phyloP scores from a whole-genome alignment of 805 yeast species.

The Babjeviella inositovora region DNA sequence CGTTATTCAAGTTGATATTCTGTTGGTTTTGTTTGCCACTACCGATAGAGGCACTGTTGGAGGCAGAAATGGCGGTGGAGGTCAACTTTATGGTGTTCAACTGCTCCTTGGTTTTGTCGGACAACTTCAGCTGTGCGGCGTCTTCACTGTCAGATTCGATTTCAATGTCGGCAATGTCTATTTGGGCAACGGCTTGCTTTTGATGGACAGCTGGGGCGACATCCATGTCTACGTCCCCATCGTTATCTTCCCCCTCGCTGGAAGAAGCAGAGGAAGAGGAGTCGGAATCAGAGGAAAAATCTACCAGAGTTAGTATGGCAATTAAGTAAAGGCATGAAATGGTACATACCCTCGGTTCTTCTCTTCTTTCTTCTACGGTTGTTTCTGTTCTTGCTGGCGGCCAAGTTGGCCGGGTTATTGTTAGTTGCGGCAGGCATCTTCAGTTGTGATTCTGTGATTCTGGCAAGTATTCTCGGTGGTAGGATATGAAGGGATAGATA shows the following conservation, averaged over 20 bases:
- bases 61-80: not conserved
- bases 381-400: conserved; percentile 1
- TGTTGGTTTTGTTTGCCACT: not conserved
- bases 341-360: conserved; percentile 20
- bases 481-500: no score
- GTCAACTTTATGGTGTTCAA: conserved; percentile 1
- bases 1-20: no score
- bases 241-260: conserved; percentile 19
- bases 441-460: no score
- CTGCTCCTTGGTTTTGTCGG: conserved; percentile 1
- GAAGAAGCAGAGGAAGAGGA: conserved; percentile 1
- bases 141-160: conserved; percentile 1
- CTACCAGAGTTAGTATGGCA: not conserved
- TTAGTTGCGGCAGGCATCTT: conserved; percentile 1
- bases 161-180: conserved; percentile 1
- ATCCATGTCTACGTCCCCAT: conserved; percentile 14
- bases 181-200: no score
- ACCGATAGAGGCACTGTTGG: not conserved
- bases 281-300: not conserved
- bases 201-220: not conserved
- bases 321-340: no score
- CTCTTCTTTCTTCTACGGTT: conserved; percentile 20
- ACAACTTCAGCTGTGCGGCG: not conserved
- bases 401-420: not conserved
- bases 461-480: no score